These are phyloP conservation scores for Sextonia rubra DNA, from an alignment of 164 flowering plant species.

Conservation along the genomic window DNA sequence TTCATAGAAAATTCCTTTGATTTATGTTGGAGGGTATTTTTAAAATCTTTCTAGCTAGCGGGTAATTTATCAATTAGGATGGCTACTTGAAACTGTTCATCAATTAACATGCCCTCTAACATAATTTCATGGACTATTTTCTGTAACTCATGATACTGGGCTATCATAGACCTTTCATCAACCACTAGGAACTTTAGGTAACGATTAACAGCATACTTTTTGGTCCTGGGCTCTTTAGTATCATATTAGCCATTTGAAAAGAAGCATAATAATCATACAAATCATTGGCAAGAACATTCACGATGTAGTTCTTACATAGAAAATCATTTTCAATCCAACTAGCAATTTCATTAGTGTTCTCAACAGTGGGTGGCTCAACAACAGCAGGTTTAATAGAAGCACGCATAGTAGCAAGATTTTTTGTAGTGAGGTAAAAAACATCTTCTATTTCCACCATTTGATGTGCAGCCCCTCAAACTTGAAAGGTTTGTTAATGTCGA, in stretches of 20 bases:
- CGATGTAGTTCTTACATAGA: slow-evolving; percentile 3
- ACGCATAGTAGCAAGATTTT: no score
- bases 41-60: slow-evolving; percentile 11
- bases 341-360: no score
- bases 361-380: no score
- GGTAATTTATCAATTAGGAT: slow-evolving; percentile 16
- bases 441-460: no score
- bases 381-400: no score
- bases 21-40: slow-evolving; percentile 5
- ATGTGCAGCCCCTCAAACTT: no score
- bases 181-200: slow-evolving; percentile 7
- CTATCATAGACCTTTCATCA: slow-evolving; percentile 6
- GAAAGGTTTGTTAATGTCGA: no score
- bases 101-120: background rate
- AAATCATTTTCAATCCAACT: background rate
- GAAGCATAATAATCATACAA: slow-evolving; percentile 11
- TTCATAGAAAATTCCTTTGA: slow-evolving; percentile 8
- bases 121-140: background rate
- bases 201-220: slow-evolving; percentile 14
- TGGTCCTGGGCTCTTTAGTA: slow-evolving; percentile 8
- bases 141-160: slow-evolving; percentile 8
- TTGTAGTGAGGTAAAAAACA: no score
- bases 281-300: slow-evolving; percentile 4
- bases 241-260: slow-evolving; percentile 9
- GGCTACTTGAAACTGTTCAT: background rate